These are phyloP conservation scores for Aeminium ludgeri DNA, from an alignment of 495 filamentous ascomycete species.

Conservation along the genomic window DNA sequence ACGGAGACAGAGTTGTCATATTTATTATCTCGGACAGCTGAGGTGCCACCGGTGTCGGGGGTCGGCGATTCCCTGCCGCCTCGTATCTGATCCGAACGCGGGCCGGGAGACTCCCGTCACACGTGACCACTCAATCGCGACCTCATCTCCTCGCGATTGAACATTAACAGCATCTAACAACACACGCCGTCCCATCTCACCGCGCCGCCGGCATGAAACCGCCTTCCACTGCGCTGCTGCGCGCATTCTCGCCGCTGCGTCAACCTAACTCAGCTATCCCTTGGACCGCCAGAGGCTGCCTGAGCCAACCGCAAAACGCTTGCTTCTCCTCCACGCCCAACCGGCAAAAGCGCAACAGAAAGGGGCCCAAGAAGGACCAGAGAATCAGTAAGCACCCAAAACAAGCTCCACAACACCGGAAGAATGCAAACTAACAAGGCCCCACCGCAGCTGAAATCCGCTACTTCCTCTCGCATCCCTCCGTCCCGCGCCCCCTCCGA, in stretches of 20 bases:
- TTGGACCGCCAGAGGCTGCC: constrained; percentile 8
- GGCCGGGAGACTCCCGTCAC: too few relatives aligned
- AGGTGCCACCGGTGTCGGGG: too few relatives aligned
- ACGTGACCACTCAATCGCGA: too few relatives aligned
- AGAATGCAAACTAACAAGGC: background rate
- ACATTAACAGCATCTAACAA: background rate
- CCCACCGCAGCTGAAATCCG: constrained; percentile 37
- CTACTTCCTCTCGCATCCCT: constrained; percentile 47
- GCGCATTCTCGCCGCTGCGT: constrained; percentile 9
- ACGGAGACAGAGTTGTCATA: too few relatives aligned
- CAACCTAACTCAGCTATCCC: background rate
- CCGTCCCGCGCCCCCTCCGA: constrained; percentile 60
- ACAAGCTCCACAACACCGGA: constrained; percentile 7
- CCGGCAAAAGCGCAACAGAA: constrained; percentile 10
- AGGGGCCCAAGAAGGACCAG: constrained; percentile 14
- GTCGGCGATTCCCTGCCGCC: too few relatives aligned
- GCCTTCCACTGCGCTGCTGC: constrained; percentile 11
- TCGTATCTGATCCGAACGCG: too few relatives aligned
- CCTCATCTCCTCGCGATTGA: background rate
- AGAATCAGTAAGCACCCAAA: constrained; percentile 29
- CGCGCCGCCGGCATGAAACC: constrained; percentile 5
- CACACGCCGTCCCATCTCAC: background rate
- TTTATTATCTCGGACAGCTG: too few relatives aligned
- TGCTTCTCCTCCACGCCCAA: constrained; percentile 17
- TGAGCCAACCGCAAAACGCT: constrained; percentile 5